Evolutionary conservation across 257 asterid species (phyloP).

Genomic region (Plantago ovata): DNA sequence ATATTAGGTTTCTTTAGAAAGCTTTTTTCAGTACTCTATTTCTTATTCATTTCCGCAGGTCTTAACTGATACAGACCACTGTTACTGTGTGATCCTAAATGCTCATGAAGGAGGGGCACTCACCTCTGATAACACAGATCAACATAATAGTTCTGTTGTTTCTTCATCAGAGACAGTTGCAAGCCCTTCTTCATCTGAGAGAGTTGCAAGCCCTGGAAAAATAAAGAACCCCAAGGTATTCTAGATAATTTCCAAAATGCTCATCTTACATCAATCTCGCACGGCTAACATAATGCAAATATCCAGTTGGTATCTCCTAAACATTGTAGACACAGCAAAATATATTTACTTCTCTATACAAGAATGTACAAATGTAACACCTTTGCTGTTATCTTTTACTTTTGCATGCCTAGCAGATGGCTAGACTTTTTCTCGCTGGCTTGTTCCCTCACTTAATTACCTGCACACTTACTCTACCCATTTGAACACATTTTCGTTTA

Average conservation of each 20-base stretch:
- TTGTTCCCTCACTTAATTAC: no score
- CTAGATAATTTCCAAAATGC: neutral
- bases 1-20: neutral
- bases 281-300: neutral
- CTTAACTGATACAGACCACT: slow-evolving; percentile 90
- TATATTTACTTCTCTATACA: neutral
- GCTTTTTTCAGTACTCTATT: neutral
- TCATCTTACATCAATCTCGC: slow-evolving; percentile 10
- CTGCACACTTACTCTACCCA: no score
- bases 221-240: slow-evolving; percentile 69
- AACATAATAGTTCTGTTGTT: slow-evolving; percentile 31
- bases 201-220: slow-evolving; percentile 44
- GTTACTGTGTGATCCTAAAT: slow-evolving; percentile 89
- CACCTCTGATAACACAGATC: slow-evolving; percentile 49
- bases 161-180: slow-evolving; percentile 43
- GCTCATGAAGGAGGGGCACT: slow-evolving; percentile 93
- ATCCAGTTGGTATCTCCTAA: neutral
- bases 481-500: no score
- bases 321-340: neutral
- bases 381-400: neutral
- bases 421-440: neutral
- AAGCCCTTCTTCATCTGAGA: slow-evolving; percentile 40
- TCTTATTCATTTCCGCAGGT: slow-evolving; percentile 49
- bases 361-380: neutral
- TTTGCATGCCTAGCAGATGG: neutral